A percentile compares a stretch with the other conserved stretches of the same genome.
These are phyloP conservation scores for Saxispiralis lemnorum DNA, from an alignment of 495 filamentous ascomycete genomes.

Conservation along the genomic window DNA sequence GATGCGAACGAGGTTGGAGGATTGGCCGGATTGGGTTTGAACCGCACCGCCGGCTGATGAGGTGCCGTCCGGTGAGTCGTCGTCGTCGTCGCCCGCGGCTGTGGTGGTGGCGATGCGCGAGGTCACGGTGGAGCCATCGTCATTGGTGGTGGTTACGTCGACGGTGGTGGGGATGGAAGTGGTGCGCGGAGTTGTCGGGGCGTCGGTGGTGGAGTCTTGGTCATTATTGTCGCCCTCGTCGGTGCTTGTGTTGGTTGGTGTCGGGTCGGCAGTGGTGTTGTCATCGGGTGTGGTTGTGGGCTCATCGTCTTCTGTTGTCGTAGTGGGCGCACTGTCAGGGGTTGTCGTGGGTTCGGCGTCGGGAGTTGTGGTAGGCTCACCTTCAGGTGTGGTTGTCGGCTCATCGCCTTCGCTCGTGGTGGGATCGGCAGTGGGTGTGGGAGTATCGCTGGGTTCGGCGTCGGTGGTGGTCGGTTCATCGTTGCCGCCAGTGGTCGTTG, in stretches of 20 bases:
- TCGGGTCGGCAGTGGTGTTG: neutral
- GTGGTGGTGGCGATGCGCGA: slow-evolving; percentile 9
- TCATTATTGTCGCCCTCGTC: neutral
- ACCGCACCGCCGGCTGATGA: neutral
- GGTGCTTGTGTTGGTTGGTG: neutral
- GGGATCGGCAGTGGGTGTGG: neutral
- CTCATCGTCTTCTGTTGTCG: neutral
- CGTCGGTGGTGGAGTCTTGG: neutral
- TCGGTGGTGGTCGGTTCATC: neutral
- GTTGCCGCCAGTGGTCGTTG: neutral
- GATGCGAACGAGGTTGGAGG: slow-evolving; percentile 9
- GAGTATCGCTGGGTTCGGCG: too few relatives aligned
- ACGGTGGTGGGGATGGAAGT: slow-evolving; percentile 10
- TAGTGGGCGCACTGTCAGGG: neutral
- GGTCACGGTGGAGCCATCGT: slow-evolving; percentile 6
- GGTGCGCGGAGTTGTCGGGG: neutral
- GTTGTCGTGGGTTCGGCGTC: neutral
- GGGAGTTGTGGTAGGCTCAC: neutral
- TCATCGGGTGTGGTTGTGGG: neutral
- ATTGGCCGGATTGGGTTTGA: slow-evolving; percentile 1
- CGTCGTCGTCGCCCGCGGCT: neutral
- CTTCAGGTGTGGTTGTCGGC: neutral
- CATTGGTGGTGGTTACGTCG: slow-evolving; percentile 10
- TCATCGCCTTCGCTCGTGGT: neutral
- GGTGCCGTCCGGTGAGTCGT: neutral